Evolutionary conservation across 441 rosid genomes (phyloP).

Genomic region (Monsonia emarginata): DNA sequence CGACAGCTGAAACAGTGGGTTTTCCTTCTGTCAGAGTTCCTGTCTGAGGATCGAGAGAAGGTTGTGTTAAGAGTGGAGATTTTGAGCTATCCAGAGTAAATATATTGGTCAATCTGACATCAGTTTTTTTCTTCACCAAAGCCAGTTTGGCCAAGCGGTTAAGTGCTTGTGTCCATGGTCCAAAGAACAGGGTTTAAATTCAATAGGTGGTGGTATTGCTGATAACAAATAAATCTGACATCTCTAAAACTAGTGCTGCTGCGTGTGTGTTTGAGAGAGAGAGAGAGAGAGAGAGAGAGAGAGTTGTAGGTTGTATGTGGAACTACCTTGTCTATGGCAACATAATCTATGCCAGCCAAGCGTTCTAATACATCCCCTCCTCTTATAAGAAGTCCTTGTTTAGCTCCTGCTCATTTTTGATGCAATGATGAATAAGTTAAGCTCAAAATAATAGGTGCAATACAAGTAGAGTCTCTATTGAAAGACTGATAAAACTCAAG

Average conservation of each 20-base stretch:
- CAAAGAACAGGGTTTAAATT: too few species aligned
- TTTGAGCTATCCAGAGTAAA: neutral
- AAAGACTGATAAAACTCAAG: neutral
- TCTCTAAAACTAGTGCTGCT: neutral
- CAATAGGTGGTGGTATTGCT: too few species aligned
- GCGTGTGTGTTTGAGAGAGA: neutral
- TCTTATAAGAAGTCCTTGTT: constrained; percentile 84
- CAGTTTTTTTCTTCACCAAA: too few species aligned
- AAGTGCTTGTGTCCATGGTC: too few species aligned
- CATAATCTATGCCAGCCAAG: constrained; percentile 53
- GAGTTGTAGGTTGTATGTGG: neutral
- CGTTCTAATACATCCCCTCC: constrained; percentile 95
- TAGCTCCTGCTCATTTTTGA: constrained; percentile 59
- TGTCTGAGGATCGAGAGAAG: constrained; percentile 38
- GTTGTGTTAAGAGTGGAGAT: neutral
- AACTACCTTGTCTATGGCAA: constrained; percentile 84
- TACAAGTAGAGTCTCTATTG: constrained; percentile 1
- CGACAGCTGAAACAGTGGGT: constrained; percentile 63
- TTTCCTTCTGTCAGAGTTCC: constrained; percentile 92
- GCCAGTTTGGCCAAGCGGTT: too few species aligned
- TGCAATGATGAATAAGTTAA: constrained; percentile 8
- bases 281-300: constrained; percentile 9
- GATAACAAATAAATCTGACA: too few species aligned
- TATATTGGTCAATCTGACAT: neutral
- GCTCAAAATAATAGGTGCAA: neutral